Conservation (phyloP, 805 yeast genomes). For the Myxozyma mucilagina region DNA sequence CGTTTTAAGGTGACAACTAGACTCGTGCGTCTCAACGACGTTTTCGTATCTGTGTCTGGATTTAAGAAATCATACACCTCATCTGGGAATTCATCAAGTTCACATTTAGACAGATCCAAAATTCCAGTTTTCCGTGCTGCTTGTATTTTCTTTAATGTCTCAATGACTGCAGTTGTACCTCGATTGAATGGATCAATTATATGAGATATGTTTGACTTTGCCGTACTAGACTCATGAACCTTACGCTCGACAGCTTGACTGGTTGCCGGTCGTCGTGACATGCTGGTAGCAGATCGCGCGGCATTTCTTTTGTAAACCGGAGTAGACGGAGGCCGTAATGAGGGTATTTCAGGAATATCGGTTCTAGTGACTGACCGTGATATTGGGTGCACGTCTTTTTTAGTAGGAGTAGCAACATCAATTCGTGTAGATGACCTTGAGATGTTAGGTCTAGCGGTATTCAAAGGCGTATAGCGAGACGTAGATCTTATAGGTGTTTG, state of each 20-base stretch:
- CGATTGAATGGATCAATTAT: conserved; percentile 5
- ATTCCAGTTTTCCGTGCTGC: conserved; percentile 5
- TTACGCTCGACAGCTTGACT: not conserved
- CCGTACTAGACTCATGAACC: not conserved
- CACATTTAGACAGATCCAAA: conserved; percentile 10
- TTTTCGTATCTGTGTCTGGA: not conserved
- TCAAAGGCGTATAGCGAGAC: not conserved
- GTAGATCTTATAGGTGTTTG: not conserved
- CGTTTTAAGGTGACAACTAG: conserved; percentile 3
- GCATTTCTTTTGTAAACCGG: not conserved
- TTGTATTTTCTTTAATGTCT: conserved; percentile 4
- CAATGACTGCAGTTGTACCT: not conserved
- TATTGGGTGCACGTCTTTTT: too few species aligned
- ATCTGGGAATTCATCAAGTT: conserved; percentile 10
- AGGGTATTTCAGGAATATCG: not conserved
- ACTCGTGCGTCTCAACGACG: not conserved
- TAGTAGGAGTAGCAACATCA: too few species aligned
- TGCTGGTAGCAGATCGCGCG: not conserved
- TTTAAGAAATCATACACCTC: conserved; percentile 18
- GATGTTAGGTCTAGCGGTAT: not conserved
- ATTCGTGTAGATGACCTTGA: not conserved
- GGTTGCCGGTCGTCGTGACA: not conserved
- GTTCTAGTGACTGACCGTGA: too few species aligned
- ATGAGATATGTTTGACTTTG: not conserved
- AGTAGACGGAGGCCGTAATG: not conserved